These are phyloP conservation scores for Scutellospora calospora DNA, from an alignment of 371 early-diverging fungal species.

Conservation along the genomic window DNA sequence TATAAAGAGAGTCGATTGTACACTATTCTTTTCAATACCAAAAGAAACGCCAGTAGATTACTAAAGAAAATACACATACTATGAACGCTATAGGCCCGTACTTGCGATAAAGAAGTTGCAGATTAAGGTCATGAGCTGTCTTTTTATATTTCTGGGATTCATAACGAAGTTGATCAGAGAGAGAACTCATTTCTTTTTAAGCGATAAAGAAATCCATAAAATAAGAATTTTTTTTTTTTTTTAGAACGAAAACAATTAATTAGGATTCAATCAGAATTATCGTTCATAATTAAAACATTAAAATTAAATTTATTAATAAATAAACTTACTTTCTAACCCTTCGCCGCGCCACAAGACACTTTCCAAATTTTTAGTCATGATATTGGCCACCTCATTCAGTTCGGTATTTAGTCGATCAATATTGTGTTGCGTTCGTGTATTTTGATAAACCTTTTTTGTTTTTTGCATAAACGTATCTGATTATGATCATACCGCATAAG, in stretches of 20 bases:
- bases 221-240: not conserved
- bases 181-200: slow-evolving; percentile 64
- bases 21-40: slow-evolving; percentile 67
- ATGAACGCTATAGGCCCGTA: slow-evolving; percentile 94
- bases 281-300: not conserved
- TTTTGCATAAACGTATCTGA: slow-evolving; percentile 97
- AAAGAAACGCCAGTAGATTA: slow-evolving; percentile 81
- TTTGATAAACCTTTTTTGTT: slow-evolving; percentile 94
- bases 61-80: slow-evolving; percentile 76
- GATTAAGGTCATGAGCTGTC: slow-evolving; percentile 83
- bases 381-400: slow-evolving; percentile 93
- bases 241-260: slow-evolving; percentile 15
- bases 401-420: slow-evolving; percentile 95
- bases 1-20: no score
- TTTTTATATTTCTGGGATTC: slow-evolving; percentile 80
- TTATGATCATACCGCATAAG: not conserved
- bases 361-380: slow-evolving; percentile 98
- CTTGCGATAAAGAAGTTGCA: slow-evolving; percentile 91
- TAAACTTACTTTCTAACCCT: slow-evolving; percentile 71
- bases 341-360: slow-evolving; percentile 95
- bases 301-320: no score
- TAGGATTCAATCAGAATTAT: not conserved
- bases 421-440: slow-evolving; percentile 92
- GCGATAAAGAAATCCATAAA: not conserved
- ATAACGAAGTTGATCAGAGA: slow-evolving; percentile 70